Conservation (phyloP, 164 flowering plant species). For the Cinnamomum micranthum region DNA sequence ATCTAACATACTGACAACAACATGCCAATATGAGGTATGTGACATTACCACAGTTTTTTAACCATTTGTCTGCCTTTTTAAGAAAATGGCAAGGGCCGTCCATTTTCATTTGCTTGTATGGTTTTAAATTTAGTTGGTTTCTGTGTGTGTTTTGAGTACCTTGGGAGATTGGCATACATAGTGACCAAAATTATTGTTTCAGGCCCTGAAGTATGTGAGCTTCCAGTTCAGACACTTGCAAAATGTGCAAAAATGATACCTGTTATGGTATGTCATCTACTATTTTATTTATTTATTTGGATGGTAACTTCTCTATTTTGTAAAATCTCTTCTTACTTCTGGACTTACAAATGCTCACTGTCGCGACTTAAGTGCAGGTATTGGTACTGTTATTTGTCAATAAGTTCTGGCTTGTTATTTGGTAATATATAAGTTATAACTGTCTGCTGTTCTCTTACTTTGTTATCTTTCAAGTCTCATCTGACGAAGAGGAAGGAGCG, state of each 20-base stretch:
- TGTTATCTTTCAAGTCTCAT: neutral
- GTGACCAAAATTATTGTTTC: constrained; percentile 22
- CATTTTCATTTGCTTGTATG: neutral
- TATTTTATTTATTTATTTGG: neutral
- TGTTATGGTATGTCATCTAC: constrained; percentile 67
- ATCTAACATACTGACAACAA: constrained; percentile 91
- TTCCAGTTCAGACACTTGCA: constrained; percentile 97
- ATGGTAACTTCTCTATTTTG: neutral
- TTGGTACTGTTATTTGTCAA: neutral
- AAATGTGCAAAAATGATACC: constrained; percentile 99
- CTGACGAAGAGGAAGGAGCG: neutral
- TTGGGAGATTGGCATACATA: neutral
- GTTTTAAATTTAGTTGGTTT: neutral
- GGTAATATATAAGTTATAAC: neutral
- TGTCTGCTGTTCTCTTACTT: neutral
- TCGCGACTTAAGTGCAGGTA: neutral
- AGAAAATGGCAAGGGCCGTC: neutral
- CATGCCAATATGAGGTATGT: constrained; percentile 96
- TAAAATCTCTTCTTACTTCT: neutral
- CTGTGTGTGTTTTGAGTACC: neutral
- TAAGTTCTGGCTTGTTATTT: neutral
- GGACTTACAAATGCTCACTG: neutral
- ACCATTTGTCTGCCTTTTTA: neutral
- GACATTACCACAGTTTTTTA: neutral
- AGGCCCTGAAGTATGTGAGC: constrained; percentile 99